These are phyloP conservation scores for Paraleonurus japonicus DNA, from an alignment of 257 asterid genomes.

Conservation along the genomic window DNA sequence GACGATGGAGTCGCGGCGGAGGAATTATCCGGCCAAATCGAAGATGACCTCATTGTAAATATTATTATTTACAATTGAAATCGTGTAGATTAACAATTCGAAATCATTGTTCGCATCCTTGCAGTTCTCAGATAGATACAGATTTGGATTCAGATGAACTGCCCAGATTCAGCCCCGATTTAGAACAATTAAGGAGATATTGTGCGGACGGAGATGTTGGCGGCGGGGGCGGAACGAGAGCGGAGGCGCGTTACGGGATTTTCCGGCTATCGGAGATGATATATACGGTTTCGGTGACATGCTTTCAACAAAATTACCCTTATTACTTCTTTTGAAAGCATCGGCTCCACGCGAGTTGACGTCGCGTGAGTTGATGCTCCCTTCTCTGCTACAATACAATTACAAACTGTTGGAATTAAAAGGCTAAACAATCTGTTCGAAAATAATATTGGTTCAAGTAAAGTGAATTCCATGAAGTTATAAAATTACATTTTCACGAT, in stretches of 20 bases:
- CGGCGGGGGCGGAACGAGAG: constrained; percentile 31
- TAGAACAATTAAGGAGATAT: constrained; percentile 4
- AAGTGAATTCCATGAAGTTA: background rate
- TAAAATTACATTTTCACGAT: background rate
- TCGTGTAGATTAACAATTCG: constrained; percentile 9
- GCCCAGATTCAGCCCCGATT: constrained; percentile 25
- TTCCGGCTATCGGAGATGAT: constrained; percentile 26
- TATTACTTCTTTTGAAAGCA: constrained; percentile 3
- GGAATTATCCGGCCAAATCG: constrained; percentile 57
- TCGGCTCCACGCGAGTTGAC: constrained; percentile 18
- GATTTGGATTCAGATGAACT: constrained; percentile 24
- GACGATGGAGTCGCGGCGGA: constrained; percentile 36
- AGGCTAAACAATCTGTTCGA: no score
- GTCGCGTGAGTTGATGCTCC: constrained; percentile 19
- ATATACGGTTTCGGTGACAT: constrained; percentile 5
- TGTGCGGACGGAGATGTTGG: constrained; percentile 31
- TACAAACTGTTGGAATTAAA: no score
- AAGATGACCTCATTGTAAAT: constrained; percentile 53
- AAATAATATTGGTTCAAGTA: background rate
- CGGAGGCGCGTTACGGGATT: constrained; percentile 6
- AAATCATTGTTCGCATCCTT: constrained; percentile 15
- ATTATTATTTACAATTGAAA: constrained; percentile 19
- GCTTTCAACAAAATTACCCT: constrained; percentile 19
- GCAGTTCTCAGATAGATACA: constrained; percentile 15
- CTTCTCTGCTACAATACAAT: background rate